Evolutionary conservation across 2,329 filamentous ascomycete genomes (phyloP).

Genomic region (Aspergillus candidus): DNA sequence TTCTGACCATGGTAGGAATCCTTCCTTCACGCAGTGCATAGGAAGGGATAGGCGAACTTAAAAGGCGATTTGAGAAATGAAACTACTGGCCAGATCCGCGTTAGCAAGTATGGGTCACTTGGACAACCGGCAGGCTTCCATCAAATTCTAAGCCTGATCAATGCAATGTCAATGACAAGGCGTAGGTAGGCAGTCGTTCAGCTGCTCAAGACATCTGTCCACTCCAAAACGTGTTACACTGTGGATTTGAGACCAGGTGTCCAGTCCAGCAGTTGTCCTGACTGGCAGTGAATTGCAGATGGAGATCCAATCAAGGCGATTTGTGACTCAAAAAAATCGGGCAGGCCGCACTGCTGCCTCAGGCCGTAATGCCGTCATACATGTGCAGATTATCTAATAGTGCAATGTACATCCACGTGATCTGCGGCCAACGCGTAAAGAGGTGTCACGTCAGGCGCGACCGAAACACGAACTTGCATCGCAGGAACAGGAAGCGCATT

Average conservation of each 20-base stretch:
- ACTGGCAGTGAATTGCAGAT: neutral
- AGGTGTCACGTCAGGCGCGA: slow-evolving; percentile 17
- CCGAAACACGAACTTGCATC: slow-evolving; percentile 12
- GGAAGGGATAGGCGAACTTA: neutral
- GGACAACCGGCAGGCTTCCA: slow-evolving; percentile 21
- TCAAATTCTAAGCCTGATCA: slow-evolving; percentile 25
- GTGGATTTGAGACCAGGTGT: neutral
- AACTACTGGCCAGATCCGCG: too few relatives aligned
- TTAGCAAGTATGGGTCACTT: slow-evolving; percentile 13
- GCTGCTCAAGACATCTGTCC: neutral
- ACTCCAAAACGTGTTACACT: neutral
- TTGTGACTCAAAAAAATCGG: neutral
- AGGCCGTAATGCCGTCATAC: neutral
- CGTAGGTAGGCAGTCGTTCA: slow-evolving; percentile 13
- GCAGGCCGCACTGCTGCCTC: neutral
- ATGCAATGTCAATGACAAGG: slow-evolving; percentile 25
- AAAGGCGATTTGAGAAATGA: neutral
- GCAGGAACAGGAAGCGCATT: slow-evolving; percentile 9
- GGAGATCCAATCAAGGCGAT: neutral
- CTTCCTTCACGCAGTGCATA: neutral
- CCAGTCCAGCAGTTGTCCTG: neutral
- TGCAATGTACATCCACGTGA: neutral
- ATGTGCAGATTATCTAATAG: neutral
- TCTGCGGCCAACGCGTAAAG: slow-evolving; percentile 9
- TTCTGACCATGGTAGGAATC: neutral